Evolutionary conservation across 345 rosid genomes (phyloP).

Genomic region (Hypericum androsaemum): DNA sequence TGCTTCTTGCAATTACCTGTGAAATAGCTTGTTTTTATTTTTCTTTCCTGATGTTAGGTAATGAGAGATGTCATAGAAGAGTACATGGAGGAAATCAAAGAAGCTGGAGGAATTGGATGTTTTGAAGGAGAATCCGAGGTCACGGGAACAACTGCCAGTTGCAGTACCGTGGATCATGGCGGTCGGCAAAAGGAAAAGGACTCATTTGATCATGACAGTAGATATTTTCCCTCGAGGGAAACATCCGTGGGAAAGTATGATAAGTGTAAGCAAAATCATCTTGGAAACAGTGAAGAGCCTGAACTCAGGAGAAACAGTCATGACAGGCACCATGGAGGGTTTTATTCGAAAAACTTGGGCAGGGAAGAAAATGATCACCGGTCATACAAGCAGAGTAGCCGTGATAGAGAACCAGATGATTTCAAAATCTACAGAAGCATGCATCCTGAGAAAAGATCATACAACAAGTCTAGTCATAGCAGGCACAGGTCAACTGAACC

Average conservation of each 20-base stretch:
- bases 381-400: slow-evolving; percentile 26
- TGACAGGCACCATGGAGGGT: slow-evolving; percentile 12
- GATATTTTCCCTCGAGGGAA: slow-evolving; percentile 21
- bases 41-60: slow-evolving; percentile 35
- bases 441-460: slow-evolving; percentile 31
- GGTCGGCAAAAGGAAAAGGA: slow-evolving; percentile 12
- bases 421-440: slow-evolving; percentile 22
- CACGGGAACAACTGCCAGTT: slow-evolving; percentile 20
- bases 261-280: slow-evolving; percentile 18
- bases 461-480: slow-evolving; percentile 17
- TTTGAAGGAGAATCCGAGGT: slow-evolving; percentile 45
- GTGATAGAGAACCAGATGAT: slow-evolving; percentile 25
- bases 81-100: slow-evolving; percentile 69
- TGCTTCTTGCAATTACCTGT: background rate
- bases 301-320: slow-evolving; percentile 12
- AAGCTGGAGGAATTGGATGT: slow-evolving; percentile 86
- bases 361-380: slow-evolving; percentile 12
- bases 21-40: slow-evolving; percentile 6
- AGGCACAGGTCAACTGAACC: slow-evolving; percentile 21
- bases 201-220: slow-evolving; percentile 16
- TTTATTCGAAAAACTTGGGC: slow-evolving; percentile 9
- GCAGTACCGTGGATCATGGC: slow-evolving; percentile 10
- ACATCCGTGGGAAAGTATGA: slow-evolving; percentile 20
- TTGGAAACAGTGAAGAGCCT: slow-evolving; percentile 20
- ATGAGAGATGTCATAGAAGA: slow-evolving; percentile 74